Percentiles rank a stretch among this genome's conserved stretches.
Conservation (phyloP, 108 stramenopile species). For the Pseudonitzschia multistriata region DNA sequence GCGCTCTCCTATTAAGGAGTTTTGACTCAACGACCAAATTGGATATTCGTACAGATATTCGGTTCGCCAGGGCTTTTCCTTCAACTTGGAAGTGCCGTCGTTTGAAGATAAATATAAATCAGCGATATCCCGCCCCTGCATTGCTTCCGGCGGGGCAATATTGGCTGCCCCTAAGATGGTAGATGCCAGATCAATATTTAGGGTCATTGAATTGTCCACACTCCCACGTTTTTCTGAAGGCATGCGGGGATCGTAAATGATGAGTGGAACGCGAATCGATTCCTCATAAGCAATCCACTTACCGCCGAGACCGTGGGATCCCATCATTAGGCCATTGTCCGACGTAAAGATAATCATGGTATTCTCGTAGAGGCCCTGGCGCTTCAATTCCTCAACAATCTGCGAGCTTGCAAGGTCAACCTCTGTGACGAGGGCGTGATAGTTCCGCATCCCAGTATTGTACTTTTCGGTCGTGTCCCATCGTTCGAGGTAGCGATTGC, state of each 20-base stretch:
- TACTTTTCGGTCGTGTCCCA: constrained; percentile 53
- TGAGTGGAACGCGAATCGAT: constrained; percentile 67
- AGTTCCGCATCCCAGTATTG: constrained; percentile 69
- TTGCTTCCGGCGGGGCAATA: constrained; percentile 39
- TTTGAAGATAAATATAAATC: constrained; percentile 42
- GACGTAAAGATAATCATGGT: constrained; percentile 77
- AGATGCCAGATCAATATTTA: constrained; percentile 66
- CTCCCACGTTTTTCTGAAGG: constrained; percentile 42
- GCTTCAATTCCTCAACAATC: constrained; percentile 50
- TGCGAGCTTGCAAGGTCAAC: constrained; percentile 54
- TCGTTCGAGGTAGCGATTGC: constrained; percentile 50
- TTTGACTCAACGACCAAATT: too few relatives aligned
- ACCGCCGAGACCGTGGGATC: constrained; percentile 60
- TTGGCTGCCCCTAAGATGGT: constrained; percentile 68
- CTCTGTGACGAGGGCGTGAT: constrained; percentile 60
- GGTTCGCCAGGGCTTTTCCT: too few relatives aligned
- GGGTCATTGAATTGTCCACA: constrained; percentile 49
- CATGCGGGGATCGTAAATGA: constrained; percentile 73
- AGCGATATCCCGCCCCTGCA: constrained; percentile 71
- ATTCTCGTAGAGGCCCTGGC: constrained; percentile 46
- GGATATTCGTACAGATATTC: too few relatives aligned
- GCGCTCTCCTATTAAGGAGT: too few relatives aligned
- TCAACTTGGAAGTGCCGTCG: too few relatives aligned
- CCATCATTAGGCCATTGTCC: constrained; percentile 63
- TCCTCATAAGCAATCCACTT: constrained; percentile 76